Evolutionary conservation across 2,329 filamentous ascomycete species (phyloP), one percentile per base, ranked within the genome.

Genomic region (Acrocalymma vagum): DNA sequence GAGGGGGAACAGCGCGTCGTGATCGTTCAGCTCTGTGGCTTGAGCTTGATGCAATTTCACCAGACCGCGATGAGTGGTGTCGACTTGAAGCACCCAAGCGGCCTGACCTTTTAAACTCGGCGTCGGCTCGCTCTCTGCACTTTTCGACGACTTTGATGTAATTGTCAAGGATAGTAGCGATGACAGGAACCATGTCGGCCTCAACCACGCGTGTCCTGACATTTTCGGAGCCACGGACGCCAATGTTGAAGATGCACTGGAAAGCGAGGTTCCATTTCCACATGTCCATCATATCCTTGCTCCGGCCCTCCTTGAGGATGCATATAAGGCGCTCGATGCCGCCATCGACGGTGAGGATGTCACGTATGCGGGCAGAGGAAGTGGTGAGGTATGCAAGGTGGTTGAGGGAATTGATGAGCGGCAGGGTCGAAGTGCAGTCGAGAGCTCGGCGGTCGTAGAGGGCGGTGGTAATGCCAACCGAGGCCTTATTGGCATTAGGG

Each of bases 201-300:
- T 99, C 94, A 36, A 99, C 94, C 3, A 99, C 93, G 54, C 94
- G 83, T 42, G 94, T 97, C 58, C 94, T 84, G 45, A 99, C 94
- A 55, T 84, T 86, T 75, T 99, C 94, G 9, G 94, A 96, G 45
- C 94, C 94, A 57, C 94, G 84, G 45, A 99, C 93, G 42, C 94
- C 94, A 65, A 99, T 97, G 72, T 99, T 99, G 68, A 99, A 94
- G 53, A 97, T 92, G 71, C 94, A 99, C 73, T 97, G 94, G 71
- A 99, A 99, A 37, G 94, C 94, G 50, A 99, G 81, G 66, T 96
- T 99, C 94, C 94, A 99, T 74, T 97, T 97, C 94, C 94, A 99
- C 89, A 96, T 96, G 71, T 96, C 93, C 93, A 97, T 96, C 85
- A 96, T 87, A 70, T 99, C 93, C 73, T 92, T 95, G 75, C 90